Percentiles rank a stretch among this genome's conserved stretches.
These are phyloP conservation scores for Hypoxylon cercidicola DNA, from an alignment of 495 filamentous ascomycete genomes.

Conservation along the genomic window DNA sequence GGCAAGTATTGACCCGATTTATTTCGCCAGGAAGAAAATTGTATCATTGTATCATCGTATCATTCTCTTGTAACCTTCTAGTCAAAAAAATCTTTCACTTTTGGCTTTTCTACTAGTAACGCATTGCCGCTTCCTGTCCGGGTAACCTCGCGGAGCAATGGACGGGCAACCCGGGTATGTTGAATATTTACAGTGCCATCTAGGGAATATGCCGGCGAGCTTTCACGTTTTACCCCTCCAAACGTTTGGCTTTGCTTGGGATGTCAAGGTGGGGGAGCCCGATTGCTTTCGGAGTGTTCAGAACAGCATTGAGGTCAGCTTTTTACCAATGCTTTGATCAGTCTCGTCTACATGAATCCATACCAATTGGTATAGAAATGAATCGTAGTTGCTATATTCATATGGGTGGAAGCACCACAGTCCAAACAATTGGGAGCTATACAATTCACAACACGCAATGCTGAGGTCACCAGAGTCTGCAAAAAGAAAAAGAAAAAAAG, in stretches of 20 bases:
- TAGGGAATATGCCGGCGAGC: constrained; percentile 25
- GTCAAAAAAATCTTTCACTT: constrained; percentile 9
- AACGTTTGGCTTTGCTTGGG: constrained; percentile 14
- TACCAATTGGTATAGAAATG: too few relatives aligned
- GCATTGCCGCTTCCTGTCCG: constrained; percentile 7
- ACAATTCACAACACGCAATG: constrained; percentile 2
- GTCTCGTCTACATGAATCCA: not conserved
- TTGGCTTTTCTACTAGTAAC: not conserved
- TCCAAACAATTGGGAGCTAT: not conserved
- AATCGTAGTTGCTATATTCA: not conserved
- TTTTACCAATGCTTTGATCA: constrained; percentile 3
- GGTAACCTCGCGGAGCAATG: constrained; percentile 21
- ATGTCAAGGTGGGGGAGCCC: constrained; percentile 34
- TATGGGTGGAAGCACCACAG: not conserved
- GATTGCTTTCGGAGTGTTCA: constrained; percentile 1
- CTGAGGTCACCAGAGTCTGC: constrained; percentile 16
- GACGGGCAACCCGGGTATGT: not conserved
- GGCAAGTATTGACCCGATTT: constrained; percentile 26
- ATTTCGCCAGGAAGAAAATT: constrained; percentile 28
- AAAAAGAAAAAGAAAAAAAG: too few relatives aligned
- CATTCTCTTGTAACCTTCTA: not conserved
- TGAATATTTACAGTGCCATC: constrained; percentile 8
- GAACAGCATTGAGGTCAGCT: not conserved
- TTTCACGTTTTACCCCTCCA: constrained; percentile 31
- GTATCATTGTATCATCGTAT: not conserved